Base-by-base conservation (phyloP, 371 early-diverging fungal species). In the Choanephora cucurbitarum region DNA sequence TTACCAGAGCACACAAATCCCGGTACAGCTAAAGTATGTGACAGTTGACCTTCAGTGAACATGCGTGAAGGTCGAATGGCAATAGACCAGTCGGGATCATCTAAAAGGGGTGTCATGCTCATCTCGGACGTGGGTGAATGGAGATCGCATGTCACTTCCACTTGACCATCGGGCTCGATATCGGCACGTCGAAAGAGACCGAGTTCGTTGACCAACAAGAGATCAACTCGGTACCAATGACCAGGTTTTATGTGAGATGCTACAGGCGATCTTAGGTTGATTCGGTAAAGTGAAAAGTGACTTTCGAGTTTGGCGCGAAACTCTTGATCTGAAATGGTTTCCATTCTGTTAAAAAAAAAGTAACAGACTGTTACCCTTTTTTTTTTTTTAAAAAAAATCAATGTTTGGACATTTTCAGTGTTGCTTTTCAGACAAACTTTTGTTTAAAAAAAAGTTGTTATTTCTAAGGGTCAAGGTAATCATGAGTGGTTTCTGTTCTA, bases 251-350 rank as follows among this genome's bases (percentile, higher is more conserved):
- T 49, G 8, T 55, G 40, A 4, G 66, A 56, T 4, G 66, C 65
- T 5, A 77, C 22, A 9, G 78, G 74, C 0, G 59, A 56, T 6
- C 72, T 61, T 40, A 77, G 52, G 44, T 74, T 72, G 7, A 77
- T 49, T n/a, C 78, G 72, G 32, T 77, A 77, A n/a, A 72, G 48
- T 19, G 74, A 68, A 55, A 77, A 77, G 34, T 77, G 78, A 19
- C 55, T 52, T 48, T 77, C 72, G n/a, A 77, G 39, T 51, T 72
- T 72, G 3, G 58, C 57, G 18, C 70, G 60, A 45, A 77, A 77
- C 39, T 64, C 69, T 44, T 72, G 67, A 51, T 77, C 74, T 34
- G 62, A 62, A 31, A 67, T 39, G 13, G 60, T 57, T 60, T 60
- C 49, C 34, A 42, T 34, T 37, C 18, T 40, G 23, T 46, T n/a